Evolutionary conservation across 306 rosid species (phyloP), one percentile per base, ranked within the genome.

Genomic region (Cercis canadensis): DNA sequence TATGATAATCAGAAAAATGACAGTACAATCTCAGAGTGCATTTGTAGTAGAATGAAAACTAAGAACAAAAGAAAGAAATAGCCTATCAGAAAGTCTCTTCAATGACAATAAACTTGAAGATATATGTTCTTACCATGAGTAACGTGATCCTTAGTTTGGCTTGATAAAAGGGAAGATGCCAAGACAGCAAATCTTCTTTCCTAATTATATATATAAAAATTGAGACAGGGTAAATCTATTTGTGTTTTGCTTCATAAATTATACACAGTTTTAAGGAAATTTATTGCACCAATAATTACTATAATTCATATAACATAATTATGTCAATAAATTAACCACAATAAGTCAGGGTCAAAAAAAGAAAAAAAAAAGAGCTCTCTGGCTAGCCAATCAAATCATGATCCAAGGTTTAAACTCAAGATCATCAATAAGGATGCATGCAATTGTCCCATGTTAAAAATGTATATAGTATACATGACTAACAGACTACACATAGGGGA

Each of bases 61-160:
- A 68, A 34, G 45, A 75, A 21, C n/a, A 59, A 16, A 49, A 12
- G n/a, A 57, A 34, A 5, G 15, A 45, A 62, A 54, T 36, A 57
- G 8, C 7, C 58, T 3, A n/a, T 55, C 41, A 46, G 67, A 37
- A 15, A 4, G 33, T 7, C 14, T 52, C 7, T 61, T 49, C 41
- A 18, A 37, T 57, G 43, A 45, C 54, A 69, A 29, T 72, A 63
- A 46, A 60, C 50, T 57, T 37, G 7, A 55, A 40, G 68, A 60
- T 64, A 37, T 8, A 54, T 69, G 70, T 65, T 70, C 91, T 74
- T 87, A 82, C 96, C 96, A 74, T 85, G 84, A 76, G 80, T 88
- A 55, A 93, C 92, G 57, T 82, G 86, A 77, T 85, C 98, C 89
- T 93, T 93, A 47, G 97, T 93, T 85, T 93, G 98, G 88, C 98